Evolutionary conservation across 345 rosid species (phyloP), one percentile per base, ranked within the genome.

Genomic region (Litchi chinensis): DNA sequence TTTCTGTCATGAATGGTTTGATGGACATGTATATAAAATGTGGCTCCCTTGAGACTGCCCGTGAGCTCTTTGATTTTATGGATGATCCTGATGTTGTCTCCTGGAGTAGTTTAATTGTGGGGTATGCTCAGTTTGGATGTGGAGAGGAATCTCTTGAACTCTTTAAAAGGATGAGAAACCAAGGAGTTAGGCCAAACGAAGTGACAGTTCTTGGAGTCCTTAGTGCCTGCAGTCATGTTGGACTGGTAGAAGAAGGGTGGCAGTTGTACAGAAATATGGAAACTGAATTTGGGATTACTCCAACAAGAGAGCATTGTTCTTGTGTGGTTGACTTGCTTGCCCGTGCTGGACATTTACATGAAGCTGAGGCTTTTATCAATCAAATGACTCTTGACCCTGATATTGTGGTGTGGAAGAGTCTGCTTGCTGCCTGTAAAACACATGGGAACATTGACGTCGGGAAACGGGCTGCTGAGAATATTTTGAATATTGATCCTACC

Each of bases 321-420:
- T 93, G 97, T 76, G 79, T 90, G 74, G 91, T 95, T 68, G 96
- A 93, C 82, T 88, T 95, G 64, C 92, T 91, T 12, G 90, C 93
- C 68, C 93, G 96, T 76, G 93, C 96, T 65, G 97, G 98, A 19
- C 83, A 80, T 74, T 77, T 94, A 72, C 69, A 80, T 13, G 92
- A 89, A 83, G 97, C 97, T 43, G 89, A 86, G 66, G 86, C 74
- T 40, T 93, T 93, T 78, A 87, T 93, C 40, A 62, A 79, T 32
- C 83, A 75, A 79, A 83, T 88, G 92, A 77, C 83, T 64, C 85
- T 87, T 71, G 83, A 85, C 70, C 90, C 93, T 76, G 95, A 87
- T 79, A 82, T 87, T 9, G 87, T 93, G 9, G 80, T 93, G 63
- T 91, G 92, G 87, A 91, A 91, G 85, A 90, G 91, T 74, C 87